Evolutionary conservation across 2,329 filamentous ascomycete species (phyloP).

Genomic region (Parastagonospora avenae): DNA sequence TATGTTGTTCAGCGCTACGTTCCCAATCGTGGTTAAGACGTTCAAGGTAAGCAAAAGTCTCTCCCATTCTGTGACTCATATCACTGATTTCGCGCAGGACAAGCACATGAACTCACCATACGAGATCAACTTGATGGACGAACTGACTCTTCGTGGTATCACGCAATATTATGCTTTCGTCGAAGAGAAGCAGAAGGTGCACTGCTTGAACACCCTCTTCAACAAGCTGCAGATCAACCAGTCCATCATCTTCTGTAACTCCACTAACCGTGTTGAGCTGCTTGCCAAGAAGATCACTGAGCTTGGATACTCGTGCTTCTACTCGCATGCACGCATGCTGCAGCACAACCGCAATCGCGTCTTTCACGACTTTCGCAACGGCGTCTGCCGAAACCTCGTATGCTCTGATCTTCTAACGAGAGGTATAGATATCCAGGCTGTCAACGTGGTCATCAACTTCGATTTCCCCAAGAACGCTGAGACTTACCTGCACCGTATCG

Average conservation of each 20-base stretch:
- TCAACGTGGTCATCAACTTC: constrained; percentile 99
- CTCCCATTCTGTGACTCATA: background rate
- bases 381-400: constrained; percentile 95
- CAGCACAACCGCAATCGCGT: constrained; percentile 97
- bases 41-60: constrained; percentile 65
- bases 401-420: constrained; percentile 97
- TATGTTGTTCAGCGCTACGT: constrained; percentile 99
- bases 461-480: constrained; percentile 99
- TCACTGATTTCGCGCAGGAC: constrained; percentile 59
- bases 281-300: constrained; percentile 99
- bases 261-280: constrained; percentile 95
- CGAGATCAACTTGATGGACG: constrained; percentile 99
- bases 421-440: constrained; percentile 98
- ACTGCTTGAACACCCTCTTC: constrained; percentile 98
- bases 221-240: constrained; percentile 99
- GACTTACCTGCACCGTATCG: constrained; percentile 97
- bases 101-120: constrained; percentile 97
- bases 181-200: constrained; percentile 98
- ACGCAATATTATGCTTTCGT: constrained; percentile 99
- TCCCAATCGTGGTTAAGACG: constrained; percentile 93
- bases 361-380: constrained; percentile 98
- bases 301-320: constrained; percentile 98
- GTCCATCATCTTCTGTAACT: constrained; percentile 99
- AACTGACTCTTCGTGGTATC: constrained; percentile 95
- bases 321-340: constrained; percentile 97